Evolutionary conservation across 1,139 yeast species (phyloP).

Genomic region (Suhomyces terraborum): DNA sequence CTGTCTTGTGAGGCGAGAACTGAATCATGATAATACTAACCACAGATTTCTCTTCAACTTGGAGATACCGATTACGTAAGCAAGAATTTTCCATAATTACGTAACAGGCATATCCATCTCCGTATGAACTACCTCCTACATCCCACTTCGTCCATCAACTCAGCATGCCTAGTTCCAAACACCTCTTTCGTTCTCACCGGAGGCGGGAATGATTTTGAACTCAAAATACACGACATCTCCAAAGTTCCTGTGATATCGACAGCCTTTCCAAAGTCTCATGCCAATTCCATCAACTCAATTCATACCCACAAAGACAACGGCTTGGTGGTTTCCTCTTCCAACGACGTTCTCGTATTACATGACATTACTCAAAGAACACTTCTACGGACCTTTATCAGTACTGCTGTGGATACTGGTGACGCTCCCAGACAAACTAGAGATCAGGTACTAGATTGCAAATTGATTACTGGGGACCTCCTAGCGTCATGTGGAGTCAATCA

Average conservation of each 20-base stretch:
- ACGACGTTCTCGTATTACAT: constrained; percentile 15
- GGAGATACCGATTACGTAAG: constrained; percentile 3
- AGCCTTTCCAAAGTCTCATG: constrained; percentile 23
- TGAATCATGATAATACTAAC: too few species aligned
- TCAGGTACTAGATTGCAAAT: constrained; percentile 19
- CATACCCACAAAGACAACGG: constrained; percentile 14
- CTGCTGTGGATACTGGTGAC: background rate
- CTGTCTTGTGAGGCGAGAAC: too few species aligned
- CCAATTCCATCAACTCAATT: constrained; percentile 23
- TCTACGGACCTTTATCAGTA: constrained; percentile 6
- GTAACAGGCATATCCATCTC: background rate
- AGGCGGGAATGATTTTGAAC: constrained; percentile 26
- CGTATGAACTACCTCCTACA: constrained; percentile 7
- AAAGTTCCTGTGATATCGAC: constrained; percentile 10
- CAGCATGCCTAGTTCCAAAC: constrained; percentile 20
- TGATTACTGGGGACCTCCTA: constrained; percentile 20
- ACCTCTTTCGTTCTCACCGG: constrained; percentile 28
- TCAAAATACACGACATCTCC: constrained; percentile 22
- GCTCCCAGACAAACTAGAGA: constrained; percentile 12
- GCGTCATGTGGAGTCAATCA: constrained; percentile 32
- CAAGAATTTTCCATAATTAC: background rate
- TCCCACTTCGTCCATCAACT: constrained; percentile 24
- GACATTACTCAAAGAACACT: constrained; percentile 21
- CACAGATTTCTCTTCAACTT: too few species aligned
- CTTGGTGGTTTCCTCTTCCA: constrained; percentile 18